A percentile compares a stretch with the other conserved stretches of the same genome.
Evolutionary conservation across 129 eudicot genomes (phyloP).

Genomic region (Heracleum sosnowskyi): DNA sequence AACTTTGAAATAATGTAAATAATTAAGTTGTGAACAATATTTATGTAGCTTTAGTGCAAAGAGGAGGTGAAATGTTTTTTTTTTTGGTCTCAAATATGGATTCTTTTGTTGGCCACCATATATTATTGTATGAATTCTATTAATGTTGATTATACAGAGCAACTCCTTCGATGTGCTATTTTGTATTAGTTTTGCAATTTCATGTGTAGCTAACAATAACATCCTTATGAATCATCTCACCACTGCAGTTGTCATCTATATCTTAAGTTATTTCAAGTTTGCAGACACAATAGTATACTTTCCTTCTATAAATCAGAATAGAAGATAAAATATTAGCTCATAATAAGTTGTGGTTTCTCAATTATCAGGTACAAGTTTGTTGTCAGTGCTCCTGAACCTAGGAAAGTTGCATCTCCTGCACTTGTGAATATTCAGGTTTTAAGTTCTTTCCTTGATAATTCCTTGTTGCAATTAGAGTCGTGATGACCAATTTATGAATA

Average conservation of each 20-base stretch:
- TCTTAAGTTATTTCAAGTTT: neutral
- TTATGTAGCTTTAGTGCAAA: neutral
- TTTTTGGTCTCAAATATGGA: neutral
- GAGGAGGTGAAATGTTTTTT: neutral
- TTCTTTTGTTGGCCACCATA: neutral
- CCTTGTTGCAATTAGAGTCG: neutral
- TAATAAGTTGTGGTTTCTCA: neutral
- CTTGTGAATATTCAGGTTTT: slow-evolving; percentile 82
- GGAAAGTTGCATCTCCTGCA: slow-evolving; percentile 73
- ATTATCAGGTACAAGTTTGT: slow-evolving; percentile 85
- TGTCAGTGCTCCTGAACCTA: slow-evolving; percentile 70
- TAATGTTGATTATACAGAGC: neutral
- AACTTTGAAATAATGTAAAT: neutral
- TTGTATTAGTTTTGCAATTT: neutral
- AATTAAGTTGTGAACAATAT: neutral
- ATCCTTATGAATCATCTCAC: neutral
- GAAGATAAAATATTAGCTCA: neutral
- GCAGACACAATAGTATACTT: neutral
- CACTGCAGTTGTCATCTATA: neutral
- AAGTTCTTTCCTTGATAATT: neutral
- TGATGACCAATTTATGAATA: neutral
- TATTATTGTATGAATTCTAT: neutral
- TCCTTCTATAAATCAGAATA: neutral
- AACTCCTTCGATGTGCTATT: neutral
- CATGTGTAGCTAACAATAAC: neutral